Evolutionary conservation across 116 monocot genomes (phyloP).

Genomic region (Phalaenopsis hybrid): DNA sequence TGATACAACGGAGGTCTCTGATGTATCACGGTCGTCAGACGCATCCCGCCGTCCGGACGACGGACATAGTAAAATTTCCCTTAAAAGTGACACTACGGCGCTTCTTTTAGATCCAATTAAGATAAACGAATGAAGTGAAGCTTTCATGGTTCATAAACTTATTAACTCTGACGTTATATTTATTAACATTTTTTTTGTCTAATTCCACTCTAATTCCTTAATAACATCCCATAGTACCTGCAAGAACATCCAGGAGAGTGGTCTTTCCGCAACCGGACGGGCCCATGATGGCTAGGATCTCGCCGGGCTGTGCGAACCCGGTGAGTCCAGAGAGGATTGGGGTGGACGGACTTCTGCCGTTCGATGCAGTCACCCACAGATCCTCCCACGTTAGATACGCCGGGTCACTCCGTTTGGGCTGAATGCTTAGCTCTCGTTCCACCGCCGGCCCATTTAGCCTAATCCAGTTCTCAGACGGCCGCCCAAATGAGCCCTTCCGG

Average conservation of each 20-base stretch:
- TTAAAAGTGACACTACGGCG: no score
- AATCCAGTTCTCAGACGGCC: background rate
- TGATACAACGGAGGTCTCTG: no score
- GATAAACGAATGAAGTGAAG: no score
- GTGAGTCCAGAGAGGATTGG: conserved; percentile 6
- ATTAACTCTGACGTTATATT: no score
- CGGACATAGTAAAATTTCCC: no score
- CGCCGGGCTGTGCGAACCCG: conserved; percentile 15
- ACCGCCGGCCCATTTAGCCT: background rate
- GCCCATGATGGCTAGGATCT: conserved; percentile 18
- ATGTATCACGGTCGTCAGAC: no score
- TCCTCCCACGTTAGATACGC: conserved; percentile 19
- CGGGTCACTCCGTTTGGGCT: background rate
- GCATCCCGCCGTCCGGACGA: no score
- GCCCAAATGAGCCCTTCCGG: background rate
- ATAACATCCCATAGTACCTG: background rate
- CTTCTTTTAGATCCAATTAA: no score
- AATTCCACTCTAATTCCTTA: no score
- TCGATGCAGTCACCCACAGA: conserved; percentile 4
- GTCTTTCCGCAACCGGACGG: conserved; percentile 19
- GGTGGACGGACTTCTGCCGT: background rate
- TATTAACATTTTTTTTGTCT: no score
- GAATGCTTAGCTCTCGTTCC: background rate
- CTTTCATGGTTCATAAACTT: no score
- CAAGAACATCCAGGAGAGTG: conserved; percentile 11